Percentiles rank a stretch among this genome's conserved stretches.
Conservation (phyloP, 306 rosid genomes). For the Oemleria cerasiformis region DNA sequence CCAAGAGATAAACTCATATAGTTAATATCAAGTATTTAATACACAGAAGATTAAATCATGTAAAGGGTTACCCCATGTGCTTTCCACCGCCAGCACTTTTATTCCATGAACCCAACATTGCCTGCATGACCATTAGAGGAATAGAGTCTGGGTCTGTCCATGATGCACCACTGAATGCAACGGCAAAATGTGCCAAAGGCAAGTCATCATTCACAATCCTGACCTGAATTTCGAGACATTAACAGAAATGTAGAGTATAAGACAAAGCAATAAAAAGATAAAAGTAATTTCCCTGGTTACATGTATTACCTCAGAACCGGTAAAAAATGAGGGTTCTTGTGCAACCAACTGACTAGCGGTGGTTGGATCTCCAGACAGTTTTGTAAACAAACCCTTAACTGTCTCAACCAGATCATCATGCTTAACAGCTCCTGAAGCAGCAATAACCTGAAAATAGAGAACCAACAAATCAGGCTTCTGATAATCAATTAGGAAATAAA, state of each 20-base stretch:
- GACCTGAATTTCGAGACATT: constrained; percentile 48
- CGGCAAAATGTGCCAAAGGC: constrained; percentile 86
- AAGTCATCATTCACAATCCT: constrained; percentile 84
- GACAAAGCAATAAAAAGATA: neutral
- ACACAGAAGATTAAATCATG: constrained; percentile 1
- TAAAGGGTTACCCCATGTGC: constrained; percentile 76
- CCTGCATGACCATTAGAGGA: constrained; percentile 96
- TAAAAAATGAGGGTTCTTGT: constrained; percentile 75
- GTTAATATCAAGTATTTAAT: neutral
- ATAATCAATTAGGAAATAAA: neutral
- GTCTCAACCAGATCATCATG: constrained; percentile 72
- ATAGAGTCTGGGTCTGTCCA: constrained; percentile 98
- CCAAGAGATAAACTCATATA: neutral
- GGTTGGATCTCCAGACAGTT: constrained; percentile 71
- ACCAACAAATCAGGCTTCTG: constrained; percentile 11
- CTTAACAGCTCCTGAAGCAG: constrained; percentile 90
- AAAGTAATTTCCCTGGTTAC: neutral
- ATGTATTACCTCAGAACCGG: constrained; percentile 85
- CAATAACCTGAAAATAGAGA: constrained; percentile 54
- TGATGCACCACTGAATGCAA: constrained; percentile 92
- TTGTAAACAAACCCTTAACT: constrained; percentile 66
- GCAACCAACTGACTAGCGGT: constrained; percentile 76
- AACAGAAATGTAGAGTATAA: constrained; percentile 13
- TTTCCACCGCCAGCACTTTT: constrained; percentile 87
- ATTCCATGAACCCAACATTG: constrained; percentile 96